phyloP scores from a whole-genome alignment of 768 basidiomycete genomes.

The Cyclocybe cylindracea region DNA sequence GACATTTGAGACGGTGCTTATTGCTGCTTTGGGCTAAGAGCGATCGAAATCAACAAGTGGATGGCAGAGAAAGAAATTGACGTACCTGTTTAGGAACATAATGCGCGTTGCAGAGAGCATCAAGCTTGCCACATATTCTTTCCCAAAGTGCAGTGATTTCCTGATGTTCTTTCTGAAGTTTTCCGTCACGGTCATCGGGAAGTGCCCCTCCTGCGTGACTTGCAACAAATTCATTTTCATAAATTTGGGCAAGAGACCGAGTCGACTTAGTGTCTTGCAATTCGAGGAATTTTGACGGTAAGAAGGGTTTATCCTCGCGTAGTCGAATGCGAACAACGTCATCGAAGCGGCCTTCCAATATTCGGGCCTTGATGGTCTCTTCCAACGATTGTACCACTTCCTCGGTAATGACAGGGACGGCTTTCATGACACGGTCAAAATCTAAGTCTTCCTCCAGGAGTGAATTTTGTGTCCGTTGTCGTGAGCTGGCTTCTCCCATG shows the following conservation, averaged over 20 bases:
- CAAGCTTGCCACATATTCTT: conserved; percentile 81
- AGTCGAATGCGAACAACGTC: conserved; percentile 87
- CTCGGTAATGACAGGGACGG: conserved; percentile 88
- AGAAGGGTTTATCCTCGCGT: conserved; percentile 82
- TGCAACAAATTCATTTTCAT: conserved; percentile 88
- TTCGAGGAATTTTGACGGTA: conserved; percentile 88
- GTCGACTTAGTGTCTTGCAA: conserved; percentile 86
- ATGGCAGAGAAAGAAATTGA: conserved; percentile 11
- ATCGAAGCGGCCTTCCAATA: conserved; percentile 84
- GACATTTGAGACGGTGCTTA: conserved; percentile 81
- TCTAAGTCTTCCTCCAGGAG: conserved; percentile 93
- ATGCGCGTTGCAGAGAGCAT: conserved; percentile 93
- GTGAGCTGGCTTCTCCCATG: conserved; percentile 85
- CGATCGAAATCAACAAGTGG: background rate
- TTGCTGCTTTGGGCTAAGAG: conserved; percentile 80
- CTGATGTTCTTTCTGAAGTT: conserved; percentile 84
- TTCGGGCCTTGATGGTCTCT: conserved; percentile 87
- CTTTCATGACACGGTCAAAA: conserved; percentile 87
- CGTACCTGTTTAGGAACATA: conserved; percentile 92
- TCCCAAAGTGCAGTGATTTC: conserved; percentile 87
- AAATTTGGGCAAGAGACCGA: conserved; percentile 92
- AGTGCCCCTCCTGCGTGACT: conserved; percentile 55
- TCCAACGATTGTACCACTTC: conserved; percentile 81
- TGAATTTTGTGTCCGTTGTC: conserved; percentile 85
- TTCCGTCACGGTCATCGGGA: conserved; percentile 83